These are phyloP conservation scores for Prunus fruticosa DNA, from an alignment of 306 rosid species.

Conservation along the genomic window DNA sequence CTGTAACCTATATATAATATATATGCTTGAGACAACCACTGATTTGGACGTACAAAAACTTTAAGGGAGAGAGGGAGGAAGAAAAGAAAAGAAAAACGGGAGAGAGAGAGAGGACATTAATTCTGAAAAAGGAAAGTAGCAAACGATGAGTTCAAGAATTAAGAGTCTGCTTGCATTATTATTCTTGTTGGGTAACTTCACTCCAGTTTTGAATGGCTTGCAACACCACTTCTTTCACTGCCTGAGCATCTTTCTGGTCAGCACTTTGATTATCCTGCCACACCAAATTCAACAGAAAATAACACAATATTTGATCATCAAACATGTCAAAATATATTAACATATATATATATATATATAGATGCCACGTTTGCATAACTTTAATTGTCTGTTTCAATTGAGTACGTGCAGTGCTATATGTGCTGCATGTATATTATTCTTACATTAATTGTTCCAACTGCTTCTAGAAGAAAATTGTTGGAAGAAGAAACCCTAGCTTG, in stretches of 20 bases:
- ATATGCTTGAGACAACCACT: too few species aligned
- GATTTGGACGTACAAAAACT: too few species aligned
- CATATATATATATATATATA: too few species aligned
- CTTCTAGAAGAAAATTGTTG: constrained; percentile 46
- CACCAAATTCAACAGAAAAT: constrained; percentile 6
- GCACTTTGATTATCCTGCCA: constrained; percentile 36
- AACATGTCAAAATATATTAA: background rate
- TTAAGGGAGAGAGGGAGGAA: too few species aligned
- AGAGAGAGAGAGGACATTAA: too few species aligned
- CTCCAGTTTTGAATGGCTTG: constrained; percentile 63
- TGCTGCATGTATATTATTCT: background rate
- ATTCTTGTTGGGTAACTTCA: constrained; percentile 23
- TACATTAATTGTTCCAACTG: constrained; percentile 26
- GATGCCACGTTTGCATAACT: too few species aligned
- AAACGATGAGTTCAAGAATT: background rate
- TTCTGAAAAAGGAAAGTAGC: too few species aligned
- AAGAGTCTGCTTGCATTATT: background rate
- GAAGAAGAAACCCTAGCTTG: constrained; percentile 76
- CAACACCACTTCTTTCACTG: constrained; percentile 43
- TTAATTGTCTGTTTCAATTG: too few species aligned
- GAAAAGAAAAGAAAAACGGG: too few species aligned
- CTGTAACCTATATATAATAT: too few species aligned
- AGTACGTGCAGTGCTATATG: background rate
- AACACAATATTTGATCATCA: background rate
- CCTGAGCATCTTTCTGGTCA: constrained; percentile 29